Evolutionary conservation across 1,284 basidiomycete genomes (phyloP), one percentile per base, ranked within the genome.

Genomic region (Hemileia vastatrix): DNA sequence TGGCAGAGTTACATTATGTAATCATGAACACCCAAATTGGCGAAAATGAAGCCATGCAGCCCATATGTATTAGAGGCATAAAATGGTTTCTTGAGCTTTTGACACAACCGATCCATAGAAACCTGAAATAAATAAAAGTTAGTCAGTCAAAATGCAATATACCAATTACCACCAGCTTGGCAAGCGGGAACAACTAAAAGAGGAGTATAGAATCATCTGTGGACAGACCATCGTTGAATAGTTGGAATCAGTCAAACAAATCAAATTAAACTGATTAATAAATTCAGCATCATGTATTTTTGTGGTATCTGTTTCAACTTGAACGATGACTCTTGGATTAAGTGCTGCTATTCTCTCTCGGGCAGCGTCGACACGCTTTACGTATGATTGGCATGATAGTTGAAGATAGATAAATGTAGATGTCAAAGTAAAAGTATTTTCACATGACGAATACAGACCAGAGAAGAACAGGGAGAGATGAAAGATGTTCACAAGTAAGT

Each of bases 31-130:
- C 92, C 81, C 52, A 98, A 81, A 75, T 98, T 93, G 64, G 89
- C 88, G 75, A 97, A 96, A 70, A 94, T 88, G 77, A 88, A 98
- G 4, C 94, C 95, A 53, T 86, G 80, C 64, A 94, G 80, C n/a
- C 94, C 94, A 75, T 90, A 92, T 9, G 87, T 86, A 6, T 87
- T 87, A 0, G 91, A 88, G 18, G 86, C 84, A 72, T 95, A 97
- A 76, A 97, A 88, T 13, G 87, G 85, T 66, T 85, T 88, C 32
- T 80, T 78, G 57, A 83, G 79, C 59, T 80, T 80, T 67, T n/a
- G n/a, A n/a, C n/a, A n/a, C n/a, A n/a, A n/a, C n/a, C n/a, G 36
- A 6, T 15, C 23, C 21, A 58, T 11, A 11, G 4, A 50, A 27
- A 13, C 9, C 9, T 0, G 18, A 52, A 44, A 49, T 32, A 33